These are phyloP conservation scores for Starmerella stigmatis DNA, from an alignment of 805 yeast species.

Conservation along the genomic window DNA sequence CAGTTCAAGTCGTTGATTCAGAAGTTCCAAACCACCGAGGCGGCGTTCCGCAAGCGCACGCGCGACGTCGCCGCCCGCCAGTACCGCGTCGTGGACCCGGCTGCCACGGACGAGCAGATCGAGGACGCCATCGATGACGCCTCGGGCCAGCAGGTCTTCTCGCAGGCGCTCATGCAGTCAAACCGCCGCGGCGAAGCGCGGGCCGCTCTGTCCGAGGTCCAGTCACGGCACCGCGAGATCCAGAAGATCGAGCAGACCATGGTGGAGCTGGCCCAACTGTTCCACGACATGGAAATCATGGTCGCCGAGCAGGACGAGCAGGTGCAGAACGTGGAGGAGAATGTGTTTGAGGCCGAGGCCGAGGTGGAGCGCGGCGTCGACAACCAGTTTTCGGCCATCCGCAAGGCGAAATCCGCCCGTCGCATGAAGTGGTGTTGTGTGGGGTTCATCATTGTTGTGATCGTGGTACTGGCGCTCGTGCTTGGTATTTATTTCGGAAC, in stretches of 20 bases:
- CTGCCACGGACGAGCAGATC: slow-evolving; percentile 62
- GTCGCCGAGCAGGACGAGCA: slow-evolving; percentile 91
- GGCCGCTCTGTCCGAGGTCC: slow-evolving; percentile 90
- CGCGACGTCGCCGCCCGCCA: slow-evolving; percentile 85
- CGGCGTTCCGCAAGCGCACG: slow-evolving; percentile 71
- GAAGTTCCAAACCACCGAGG: slow-evolving; percentile 76
- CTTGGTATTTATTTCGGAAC: slow-evolving; percentile 25
- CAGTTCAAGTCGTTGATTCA: slow-evolving; percentile 78
- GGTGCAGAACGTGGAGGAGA: slow-evolving; percentile 69
- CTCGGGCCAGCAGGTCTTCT: slow-evolving; percentile 78
- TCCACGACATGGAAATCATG: slow-evolving; percentile 91
- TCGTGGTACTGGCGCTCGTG: slow-evolving; percentile 24
- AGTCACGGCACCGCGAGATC: slow-evolving; percentile 87
- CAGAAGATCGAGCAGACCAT: slow-evolving; percentile 88
- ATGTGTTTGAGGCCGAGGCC: slow-evolving; percentile 70
- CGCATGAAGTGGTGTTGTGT: slow-evolving; percentile 79
- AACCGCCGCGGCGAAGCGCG: slow-evolving; percentile 60
- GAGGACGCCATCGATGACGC: slow-evolving; percentile 74
- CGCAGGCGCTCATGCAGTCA: slow-evolving; percentile 53
- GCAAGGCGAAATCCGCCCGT: slow-evolving; percentile 78
- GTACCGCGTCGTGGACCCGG: slow-evolving; percentile 56
- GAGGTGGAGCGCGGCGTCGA: slow-evolving; percentile 92
- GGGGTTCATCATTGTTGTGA: slow-evolving; percentile 25
- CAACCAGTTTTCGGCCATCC: slow-evolving; percentile 82
- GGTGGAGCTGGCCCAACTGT: slow-evolving; percentile 88